These are phyloP conservation scores for Linnemannia schmuckeri DNA, from an alignment of 192 early-diverging fungal species.

Conservation along the genomic window DNA sequence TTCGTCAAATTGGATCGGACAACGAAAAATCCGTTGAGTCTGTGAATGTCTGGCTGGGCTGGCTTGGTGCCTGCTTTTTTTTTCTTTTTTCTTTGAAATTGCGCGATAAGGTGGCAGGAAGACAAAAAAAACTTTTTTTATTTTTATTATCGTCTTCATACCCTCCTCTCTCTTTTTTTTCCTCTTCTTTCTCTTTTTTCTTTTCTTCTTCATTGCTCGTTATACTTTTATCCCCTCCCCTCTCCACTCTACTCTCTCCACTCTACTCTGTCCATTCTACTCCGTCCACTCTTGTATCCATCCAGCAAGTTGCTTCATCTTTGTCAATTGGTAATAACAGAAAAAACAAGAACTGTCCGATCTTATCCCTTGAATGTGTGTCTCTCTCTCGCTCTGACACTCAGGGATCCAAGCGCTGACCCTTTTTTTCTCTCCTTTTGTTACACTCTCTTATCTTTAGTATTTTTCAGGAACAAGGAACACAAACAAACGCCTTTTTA, in stretches of 20 bases:
- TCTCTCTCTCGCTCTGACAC: neutral
- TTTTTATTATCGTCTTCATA: neutral
- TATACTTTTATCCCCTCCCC: neutral
- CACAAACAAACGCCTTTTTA: neutral
- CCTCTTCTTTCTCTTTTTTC: slow-evolving; percentile 3
- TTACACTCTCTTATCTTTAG: neutral
- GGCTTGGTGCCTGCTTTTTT: neutral
- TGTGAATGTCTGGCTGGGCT: neutral
- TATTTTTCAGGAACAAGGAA: neutral
- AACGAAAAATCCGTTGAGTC: neutral
- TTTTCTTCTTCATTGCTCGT: neutral
- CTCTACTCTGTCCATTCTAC: neutral
- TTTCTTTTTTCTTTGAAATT: neutral
- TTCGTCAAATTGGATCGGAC: neutral
- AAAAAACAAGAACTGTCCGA: neutral
- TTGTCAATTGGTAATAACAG: neutral
- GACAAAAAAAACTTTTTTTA: slow-evolving; percentile 14
- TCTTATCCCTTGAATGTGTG: neutral
- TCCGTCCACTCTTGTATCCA: neutral
- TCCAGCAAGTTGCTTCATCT: neutral
- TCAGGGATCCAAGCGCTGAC: neutral
- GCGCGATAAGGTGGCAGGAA: neutral
- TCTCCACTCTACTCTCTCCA: neutral
- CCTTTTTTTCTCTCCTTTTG: neutral
- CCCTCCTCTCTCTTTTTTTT: neutral